phyloP scores from a whole-genome alignment of 2,329 filamentous ascomycete genomes.

The Aspergillus eucalypticola region DNA sequence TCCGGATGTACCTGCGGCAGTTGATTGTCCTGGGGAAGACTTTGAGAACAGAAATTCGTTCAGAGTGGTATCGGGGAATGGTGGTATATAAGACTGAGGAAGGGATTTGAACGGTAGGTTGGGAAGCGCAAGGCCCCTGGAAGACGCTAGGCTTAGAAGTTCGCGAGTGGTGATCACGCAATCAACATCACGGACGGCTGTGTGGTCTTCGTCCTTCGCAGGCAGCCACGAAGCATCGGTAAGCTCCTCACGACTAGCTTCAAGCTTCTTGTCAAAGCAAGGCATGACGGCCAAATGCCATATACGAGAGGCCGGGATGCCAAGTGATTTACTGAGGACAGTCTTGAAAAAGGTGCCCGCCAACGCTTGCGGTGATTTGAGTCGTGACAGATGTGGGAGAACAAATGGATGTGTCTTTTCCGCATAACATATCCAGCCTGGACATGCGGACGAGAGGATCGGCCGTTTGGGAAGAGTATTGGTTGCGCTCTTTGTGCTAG shows the following conservation, averaged over 20 bases:
- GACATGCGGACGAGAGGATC: conserved; percentile 80
- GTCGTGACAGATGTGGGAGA: conserved; percentile 81
- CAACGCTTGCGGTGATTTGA: conserved; percentile 93
- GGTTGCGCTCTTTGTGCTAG: conserved; percentile 1
- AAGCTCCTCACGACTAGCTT: conserved; percentile 89
- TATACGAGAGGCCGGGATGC: conserved; percentile 74
- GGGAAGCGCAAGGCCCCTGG: conserved; percentile 76
- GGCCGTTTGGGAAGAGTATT: conserved; percentile 37
- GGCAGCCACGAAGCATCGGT: conserved; percentile 72
- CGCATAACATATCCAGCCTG: conserved; percentile 98
- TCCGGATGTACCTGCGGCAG: conserved; percentile 75
- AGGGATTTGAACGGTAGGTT: conserved; percentile 63
- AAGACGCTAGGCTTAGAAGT: conserved; percentile 82
- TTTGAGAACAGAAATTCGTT: conserved; percentile 72
- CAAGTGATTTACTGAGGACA: conserved; percentile 69
- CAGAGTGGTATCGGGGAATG: conserved; percentile 73
- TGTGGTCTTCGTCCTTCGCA: conserved; percentile 36
- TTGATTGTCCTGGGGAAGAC: conserved; percentile 43
- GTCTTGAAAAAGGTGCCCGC: conserved; percentile 90
- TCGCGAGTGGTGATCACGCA: conserved; percentile 98
- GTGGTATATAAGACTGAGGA: conserved; percentile 45
- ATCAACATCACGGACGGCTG: conserved; percentile 79
- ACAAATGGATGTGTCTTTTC: conserved; percentile 97
- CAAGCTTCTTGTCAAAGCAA: conserved; percentile 98
- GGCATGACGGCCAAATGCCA: conserved; percentile 98